These are phyloP conservation scores for Helotiales sp. DNA, from an alignment of 2,329 filamentous ascomycete species.

Conservation along the genomic window DNA sequence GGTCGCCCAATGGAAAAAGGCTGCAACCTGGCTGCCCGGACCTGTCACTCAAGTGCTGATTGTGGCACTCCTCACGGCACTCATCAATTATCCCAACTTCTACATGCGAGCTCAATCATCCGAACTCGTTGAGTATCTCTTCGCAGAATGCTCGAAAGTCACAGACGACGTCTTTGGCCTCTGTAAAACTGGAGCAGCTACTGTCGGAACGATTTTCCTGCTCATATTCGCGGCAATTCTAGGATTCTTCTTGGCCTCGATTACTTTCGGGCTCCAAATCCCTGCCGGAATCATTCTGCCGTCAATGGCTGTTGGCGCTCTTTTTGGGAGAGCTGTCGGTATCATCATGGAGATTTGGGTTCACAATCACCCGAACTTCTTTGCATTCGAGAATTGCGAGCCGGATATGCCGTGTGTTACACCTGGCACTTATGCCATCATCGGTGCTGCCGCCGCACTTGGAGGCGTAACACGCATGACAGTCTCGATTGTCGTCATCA, in stretches of 20 bases:
- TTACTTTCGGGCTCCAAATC: constrained; percentile 93
- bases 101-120: constrained; percentile 94
- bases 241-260: constrained; percentile 79
- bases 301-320: constrained; percentile 91
- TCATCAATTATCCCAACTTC: constrained; percentile 93
- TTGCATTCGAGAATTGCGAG: constrained; percentile 78
- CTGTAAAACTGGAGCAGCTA: constrained; percentile 83
- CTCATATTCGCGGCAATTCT: constrained; percentile 79
- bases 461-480: constrained; percentile 95
- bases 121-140: constrained; percentile 87
- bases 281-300: constrained; percentile 95
- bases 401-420: constrained; percentile 87
- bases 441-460: constrained; percentile 92
- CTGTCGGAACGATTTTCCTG: constrained; percentile 78
- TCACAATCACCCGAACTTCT: constrained; percentile 70
- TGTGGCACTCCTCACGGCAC: constrained; percentile 78
- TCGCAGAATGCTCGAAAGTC: constrained; percentile 83
- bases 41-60: constrained; percentile 78
- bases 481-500: constrained; percentile 97
- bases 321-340: constrained; percentile 85
- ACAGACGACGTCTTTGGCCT: constrained; percentile 86
- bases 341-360: constrained; percentile 90
- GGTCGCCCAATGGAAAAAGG: constrained; percentile 77
- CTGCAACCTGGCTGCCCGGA: constrained; percentile 61
- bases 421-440: constrained; percentile 93